These are phyloP conservation scores for Bruguiera hainesii DNA, from an alignment of 441 rosid genomes.

Conservation along the genomic window DNA sequence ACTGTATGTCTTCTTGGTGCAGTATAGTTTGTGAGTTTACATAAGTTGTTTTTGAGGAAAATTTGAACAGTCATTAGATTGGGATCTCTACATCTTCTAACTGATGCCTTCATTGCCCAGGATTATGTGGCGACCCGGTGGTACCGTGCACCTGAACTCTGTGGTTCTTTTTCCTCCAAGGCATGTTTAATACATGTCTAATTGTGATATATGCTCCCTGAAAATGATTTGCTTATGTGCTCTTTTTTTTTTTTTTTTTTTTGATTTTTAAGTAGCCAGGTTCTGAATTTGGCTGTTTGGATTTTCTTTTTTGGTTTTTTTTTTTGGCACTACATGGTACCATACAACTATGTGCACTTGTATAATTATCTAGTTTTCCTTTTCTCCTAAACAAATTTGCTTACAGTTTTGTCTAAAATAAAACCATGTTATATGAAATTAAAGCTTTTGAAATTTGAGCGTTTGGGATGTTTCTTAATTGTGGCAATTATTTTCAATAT, in stretches of 20 bases:
- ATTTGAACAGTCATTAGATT: background rate
- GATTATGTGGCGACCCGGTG: slow-evolving; percentile 99
- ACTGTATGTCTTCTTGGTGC: slow-evolving; percentile 57
- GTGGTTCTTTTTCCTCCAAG: slow-evolving; percentile 95
- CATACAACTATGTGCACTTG: background rate
- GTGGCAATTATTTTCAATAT: background rate
- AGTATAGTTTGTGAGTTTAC: background rate
- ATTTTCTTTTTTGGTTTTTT: background rate
- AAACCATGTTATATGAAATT: too few species aligned
- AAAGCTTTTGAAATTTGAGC: too few species aligned
- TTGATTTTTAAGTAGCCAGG: background rate
- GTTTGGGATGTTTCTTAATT: background rate
- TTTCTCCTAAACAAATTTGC: background rate
- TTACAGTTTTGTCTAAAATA: background rate
- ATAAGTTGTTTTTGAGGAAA: background rate
- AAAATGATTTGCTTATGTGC: background rate
- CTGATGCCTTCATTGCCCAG: slow-evolving; percentile 35
- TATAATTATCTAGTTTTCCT: too few species aligned
- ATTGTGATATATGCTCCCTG: background rate
- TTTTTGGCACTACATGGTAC: background rate
- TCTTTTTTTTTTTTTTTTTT: background rate
- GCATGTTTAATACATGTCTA: slow-evolving; percentile 32
- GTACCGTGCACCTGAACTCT: slow-evolving; percentile 99
- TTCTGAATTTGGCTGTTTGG: slow-evolving; percentile 1
- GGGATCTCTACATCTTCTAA: slow-evolving; percentile 11